phyloP scores from a whole-genome alignment of 441 rosid genomes.

The Erodium moschatum region DNA sequence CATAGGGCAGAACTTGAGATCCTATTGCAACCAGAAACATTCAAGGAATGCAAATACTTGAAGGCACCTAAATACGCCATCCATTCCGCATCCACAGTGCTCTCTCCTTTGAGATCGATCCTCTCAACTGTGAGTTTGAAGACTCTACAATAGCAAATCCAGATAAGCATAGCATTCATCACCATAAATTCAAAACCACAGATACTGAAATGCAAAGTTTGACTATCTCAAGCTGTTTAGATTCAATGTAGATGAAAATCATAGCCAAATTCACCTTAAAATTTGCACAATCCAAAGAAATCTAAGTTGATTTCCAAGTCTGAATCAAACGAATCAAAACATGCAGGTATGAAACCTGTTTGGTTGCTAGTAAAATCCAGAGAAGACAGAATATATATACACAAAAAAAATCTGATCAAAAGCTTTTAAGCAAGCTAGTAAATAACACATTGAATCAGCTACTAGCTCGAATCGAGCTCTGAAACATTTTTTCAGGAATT shows the following conservation, averaged over 20 bases:
- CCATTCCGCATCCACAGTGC: slow-evolving; percentile 81
- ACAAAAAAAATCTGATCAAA: too few relatives aligned
- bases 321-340: neutral
- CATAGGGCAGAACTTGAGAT: slow-evolving; percentile 64
- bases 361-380: neutral
- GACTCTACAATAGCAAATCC: slow-evolving; percentile 34
- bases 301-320: neutral
- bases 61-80: slow-evolving; percentile 79
- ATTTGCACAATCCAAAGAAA: neutral
- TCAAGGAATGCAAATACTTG: slow-evolving; percentile 39
- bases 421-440: neutral
- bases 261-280: neutral
- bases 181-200: neutral
- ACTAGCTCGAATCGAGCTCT: neutral
- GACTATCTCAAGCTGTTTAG: neutral
- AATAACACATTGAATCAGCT: neutral
- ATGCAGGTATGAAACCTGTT: neutral
- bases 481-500: neutral
- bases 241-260: neutral
- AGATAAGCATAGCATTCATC: neutral
- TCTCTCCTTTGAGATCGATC: slow-evolving; percentile 60
- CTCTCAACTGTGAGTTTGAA: slow-evolving; percentile 71
- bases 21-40: slow-evolving; percentile 58
- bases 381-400: neutral
- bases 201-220: neutral